phyloP scores from a whole-genome alignment of 306 rosid genomes.

The Dalbergia cochinchinensis region DNA sequence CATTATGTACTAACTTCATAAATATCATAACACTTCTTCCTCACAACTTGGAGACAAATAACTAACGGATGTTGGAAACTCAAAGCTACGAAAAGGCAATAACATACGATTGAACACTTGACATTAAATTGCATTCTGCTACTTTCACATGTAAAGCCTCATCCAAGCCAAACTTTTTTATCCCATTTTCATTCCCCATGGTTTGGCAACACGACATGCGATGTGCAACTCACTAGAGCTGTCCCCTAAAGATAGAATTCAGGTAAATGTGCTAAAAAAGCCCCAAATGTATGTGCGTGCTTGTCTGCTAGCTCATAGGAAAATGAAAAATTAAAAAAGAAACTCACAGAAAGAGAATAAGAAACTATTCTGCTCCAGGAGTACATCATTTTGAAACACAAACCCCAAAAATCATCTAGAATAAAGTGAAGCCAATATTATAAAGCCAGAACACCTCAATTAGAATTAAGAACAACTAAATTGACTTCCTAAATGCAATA shows the following conservation, averaged over 20 bases:
- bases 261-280: background rate
- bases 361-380: slow-evolving; percentile 9
- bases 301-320: background rate
- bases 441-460: slow-evolving; percentile 19
- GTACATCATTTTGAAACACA: slow-evolving; percentile 38
- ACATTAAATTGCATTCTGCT: slow-evolving; percentile 21
- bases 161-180: slow-evolving; percentile 26
- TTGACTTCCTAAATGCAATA: slow-evolving; percentile 7
- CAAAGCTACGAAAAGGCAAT: slow-evolving; percentile 27
- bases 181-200: slow-evolving; percentile 15
- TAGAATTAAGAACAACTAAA: slow-evolving; percentile 19
- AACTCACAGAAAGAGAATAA: background rate
- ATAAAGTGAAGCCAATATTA: slow-evolving; percentile 14
- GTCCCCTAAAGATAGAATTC: background rate
- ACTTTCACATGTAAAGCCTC: slow-evolving; percentile 34
- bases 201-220: slow-evolving; percentile 28
- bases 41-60: slow-evolving; percentile 21
- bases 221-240: slow-evolving; percentile 15
- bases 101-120: background rate
- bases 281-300: background rate
- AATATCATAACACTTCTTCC: background rate
- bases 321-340: background rate
- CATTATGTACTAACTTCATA: slow-evolving; percentile 23
- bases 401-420: slow-evolving; percentile 34
- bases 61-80: slow-evolving; percentile 28